A percentile compares a stretch with the other conserved stretches of the same genome.
Conservation (phyloP, 2,329 filamentous ascomycete genomes). For the Teratosphaeria epicoccoides region DNA sequence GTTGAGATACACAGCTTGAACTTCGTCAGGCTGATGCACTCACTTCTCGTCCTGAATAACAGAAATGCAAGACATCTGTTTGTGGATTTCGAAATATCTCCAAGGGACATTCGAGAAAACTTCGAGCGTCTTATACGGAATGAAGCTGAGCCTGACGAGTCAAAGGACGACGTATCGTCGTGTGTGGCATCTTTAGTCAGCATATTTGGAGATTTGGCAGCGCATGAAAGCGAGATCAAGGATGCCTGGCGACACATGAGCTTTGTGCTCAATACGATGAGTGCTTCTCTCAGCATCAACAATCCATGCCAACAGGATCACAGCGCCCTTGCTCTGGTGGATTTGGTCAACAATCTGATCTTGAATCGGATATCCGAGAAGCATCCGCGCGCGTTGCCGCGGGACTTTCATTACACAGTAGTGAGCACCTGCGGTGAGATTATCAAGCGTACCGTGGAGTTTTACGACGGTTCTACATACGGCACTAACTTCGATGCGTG, state of each 20-base stretch:
- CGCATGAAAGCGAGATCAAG: slow-evolving; percentile 5
- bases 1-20: neutral
- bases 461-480: neutral
- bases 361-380: slow-evolving; percentile 20
- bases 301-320: neutral
- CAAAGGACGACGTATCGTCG: neutral
- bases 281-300: slow-evolving; percentile 2
- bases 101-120: neutral
- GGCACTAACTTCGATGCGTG: slow-evolving; percentile 1
- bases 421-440: slow-evolving; percentile 5
- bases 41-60: neutral
- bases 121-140: neutral
- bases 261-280: slow-evolving; percentile 9
- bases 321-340: slow-evolving; percentile 10
- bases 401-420: slow-evolving; percentile 14
- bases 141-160: neutral
- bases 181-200: slow-evolving; percentile 1
- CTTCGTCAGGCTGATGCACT: neutral
- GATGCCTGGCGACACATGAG: slow-evolving; percentile 17
- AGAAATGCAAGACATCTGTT: neutral
- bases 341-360: slow-evolving; percentile 13
- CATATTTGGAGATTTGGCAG: slow-evolving; percentile 2
- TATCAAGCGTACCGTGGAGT: slow-evolving; percentile 2
- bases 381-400: slow-evolving; percentile 20
- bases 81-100: neutral